Base-by-base conservation (phyloP, 2,329 filamentous ascomycete species). In the Verticillium zaregamsianum region DNA sequence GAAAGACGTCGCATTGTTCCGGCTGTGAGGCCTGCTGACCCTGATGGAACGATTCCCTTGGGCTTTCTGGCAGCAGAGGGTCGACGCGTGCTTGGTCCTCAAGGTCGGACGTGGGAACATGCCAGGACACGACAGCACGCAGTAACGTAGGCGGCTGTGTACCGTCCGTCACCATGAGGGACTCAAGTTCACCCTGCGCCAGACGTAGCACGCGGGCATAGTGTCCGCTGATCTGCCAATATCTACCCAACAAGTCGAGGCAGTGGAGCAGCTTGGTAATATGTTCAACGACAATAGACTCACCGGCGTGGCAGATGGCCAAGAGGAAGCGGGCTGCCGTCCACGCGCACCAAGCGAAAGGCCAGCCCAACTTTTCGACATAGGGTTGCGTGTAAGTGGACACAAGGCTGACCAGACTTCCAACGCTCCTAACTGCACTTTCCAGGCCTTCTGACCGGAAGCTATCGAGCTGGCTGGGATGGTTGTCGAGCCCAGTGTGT, bases 321-420 rank as follows among this genome's bases (percentile, higher is more conserved):
- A 63, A 28, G 8, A 63, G 25, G 20, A 59, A 59, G 9, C 62
- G 59, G 23, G 59, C 59, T 11, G 55, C 59, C 8, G 49, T 45
- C 62, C 62, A 63, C 7, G 61, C n/a, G 5, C 59, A 59, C 62
- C 62, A 63, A 6, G 62, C 57, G 20, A 63, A 59, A 5, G 62
- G 62, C 62, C 62, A 63, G 9, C 62, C 62, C 11, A 63, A 17
- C 17, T 61, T 9, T 20, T 55, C 59, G 11, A 15, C 35, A 15
- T 37, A 37, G 3, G 35, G 15, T 15, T 37, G 35, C 11, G 35
- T 37, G 35, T 37, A 37, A 15, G 35, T 37, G 35, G 35, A 37
- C 35, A 37, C 35, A 4, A 15, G 11, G 35, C 35, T 15, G 3
- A 37, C 35, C 11, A 37, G 35, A 37, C 35, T 12, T 15, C 15